These are phyloP conservation scores for Phytophthora pseudosyringae DNA, from an alignment of 352 stramenopile genomes.

Conservation along the genomic window DNA sequence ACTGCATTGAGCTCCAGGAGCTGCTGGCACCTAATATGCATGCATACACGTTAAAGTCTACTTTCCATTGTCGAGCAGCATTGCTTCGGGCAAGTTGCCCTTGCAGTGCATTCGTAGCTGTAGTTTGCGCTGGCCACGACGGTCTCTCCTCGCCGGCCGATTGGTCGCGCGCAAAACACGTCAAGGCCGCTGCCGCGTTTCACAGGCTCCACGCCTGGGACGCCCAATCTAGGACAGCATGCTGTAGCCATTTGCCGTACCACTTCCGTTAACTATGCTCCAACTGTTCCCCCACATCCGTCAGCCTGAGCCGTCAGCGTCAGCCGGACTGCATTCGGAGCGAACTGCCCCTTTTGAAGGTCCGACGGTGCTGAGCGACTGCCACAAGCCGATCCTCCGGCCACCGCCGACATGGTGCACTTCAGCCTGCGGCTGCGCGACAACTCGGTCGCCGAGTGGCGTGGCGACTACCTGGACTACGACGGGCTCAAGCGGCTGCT, in stretches of 20 bases:
- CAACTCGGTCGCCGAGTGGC: slow-evolving; percentile 91
- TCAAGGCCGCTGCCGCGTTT: slow-evolving; percentile 6
- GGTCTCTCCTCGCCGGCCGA: background rate
- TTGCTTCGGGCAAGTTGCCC: background rate
- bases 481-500: slow-evolving; percentile 87
- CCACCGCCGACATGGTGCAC: slow-evolving; percentile 61
- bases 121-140: background rate
- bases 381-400: slow-evolving; percentile 22
- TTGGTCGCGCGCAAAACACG: slow-evolving; percentile 15
- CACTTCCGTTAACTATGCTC: too few relatives aligned
- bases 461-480: slow-evolving; percentile 91
- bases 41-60: slow-evolving; percentile 1
- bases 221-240: too few relatives aligned
- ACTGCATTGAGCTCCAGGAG: background rate
- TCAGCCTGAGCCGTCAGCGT: too few relatives aligned
- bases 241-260: too few relatives aligned
- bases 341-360: background rate
- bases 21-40: slow-evolving; percentile 26
- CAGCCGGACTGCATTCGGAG: too few relatives aligned
- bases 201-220: slow-evolving; percentile 24
- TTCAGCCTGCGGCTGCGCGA: slow-evolving; percentile 79
- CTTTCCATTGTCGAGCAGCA: background rate
- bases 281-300: too few relatives aligned
- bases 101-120: background rate
- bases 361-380: background rate